These are phyloP conservation scores for Tylopilus vinaceipallidus DNA, from an alignment of 768 basidiomycete species.

Conservation along the genomic window DNA sequence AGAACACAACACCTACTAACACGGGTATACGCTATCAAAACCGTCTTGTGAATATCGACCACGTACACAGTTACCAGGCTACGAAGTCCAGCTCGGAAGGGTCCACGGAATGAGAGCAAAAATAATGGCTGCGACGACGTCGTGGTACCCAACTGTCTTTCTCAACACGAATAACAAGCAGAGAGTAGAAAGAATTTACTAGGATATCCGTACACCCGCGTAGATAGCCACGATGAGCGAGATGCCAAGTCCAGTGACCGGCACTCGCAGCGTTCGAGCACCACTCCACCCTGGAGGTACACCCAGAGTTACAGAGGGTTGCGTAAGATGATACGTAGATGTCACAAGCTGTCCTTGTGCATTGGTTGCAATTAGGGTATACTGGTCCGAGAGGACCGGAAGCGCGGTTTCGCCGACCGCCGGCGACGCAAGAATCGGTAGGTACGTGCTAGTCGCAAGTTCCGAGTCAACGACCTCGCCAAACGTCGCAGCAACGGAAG, in stretches of 20 bases:
- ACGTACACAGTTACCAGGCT: too few species aligned
- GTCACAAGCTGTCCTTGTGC: slow-evolving; percentile 52
- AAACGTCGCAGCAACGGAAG: slow-evolving; percentile 53
- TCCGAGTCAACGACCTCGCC: slow-evolving; percentile 59
- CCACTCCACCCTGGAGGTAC: slow-evolving; percentile 58
- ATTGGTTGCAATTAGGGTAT: slow-evolving; percentile 59
- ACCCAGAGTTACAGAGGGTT: slow-evolving; percentile 56
- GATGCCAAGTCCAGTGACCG: slow-evolving; percentile 9
- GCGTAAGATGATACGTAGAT: slow-evolving; percentile 46
- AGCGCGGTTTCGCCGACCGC: slow-evolving; percentile 51
- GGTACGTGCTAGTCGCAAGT: slow-evolving; percentile 72
- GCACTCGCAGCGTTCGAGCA: slow-evolving; percentile 3
- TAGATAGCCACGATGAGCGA: slow-evolving; percentile 13
- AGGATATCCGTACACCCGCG: slow-evolving; percentile 17
- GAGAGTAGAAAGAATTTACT: neutral
- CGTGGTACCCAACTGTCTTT: neutral
- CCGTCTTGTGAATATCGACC: too few species aligned
- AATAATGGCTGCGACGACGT: neutral
- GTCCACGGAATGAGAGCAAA: neutral
- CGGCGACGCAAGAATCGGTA: slow-evolving; percentile 47
- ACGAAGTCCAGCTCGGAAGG: neutral
- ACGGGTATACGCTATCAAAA: too few species aligned
- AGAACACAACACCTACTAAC: neutral
- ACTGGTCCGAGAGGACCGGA: slow-evolving; percentile 51
- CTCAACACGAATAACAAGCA: neutral